These are phyloP conservation scores for Galerina marginata DNA, from an alignment of 768 basidiomycete genomes.

Conservation along the genomic window DNA sequence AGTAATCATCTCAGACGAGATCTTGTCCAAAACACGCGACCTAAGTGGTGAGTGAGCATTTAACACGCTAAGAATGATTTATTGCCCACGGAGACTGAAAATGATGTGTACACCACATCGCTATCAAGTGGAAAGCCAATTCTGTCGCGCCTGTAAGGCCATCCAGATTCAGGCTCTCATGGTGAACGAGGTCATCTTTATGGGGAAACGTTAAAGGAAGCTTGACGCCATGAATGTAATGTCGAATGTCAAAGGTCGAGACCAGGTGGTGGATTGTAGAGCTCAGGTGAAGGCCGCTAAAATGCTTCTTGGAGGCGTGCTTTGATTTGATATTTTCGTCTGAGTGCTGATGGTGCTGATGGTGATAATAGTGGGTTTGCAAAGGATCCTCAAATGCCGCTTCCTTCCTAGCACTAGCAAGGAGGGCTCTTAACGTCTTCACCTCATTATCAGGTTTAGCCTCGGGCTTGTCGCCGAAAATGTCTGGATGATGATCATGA, in stretches of 20 bases:
- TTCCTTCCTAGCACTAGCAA: neutral
- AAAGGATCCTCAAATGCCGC: neutral
- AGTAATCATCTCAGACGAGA: neutral
- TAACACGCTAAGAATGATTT: neutral
- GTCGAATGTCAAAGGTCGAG: neutral
- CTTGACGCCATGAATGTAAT: neutral
- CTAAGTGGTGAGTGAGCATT: neutral
- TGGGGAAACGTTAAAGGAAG: neutral
- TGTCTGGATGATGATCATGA: neutral
- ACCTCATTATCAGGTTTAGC: neutral
- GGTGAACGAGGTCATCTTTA: neutral
- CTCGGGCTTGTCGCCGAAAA: neutral
- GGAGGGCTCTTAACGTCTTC: neutral
- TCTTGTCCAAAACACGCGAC: neutral
- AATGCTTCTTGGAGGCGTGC: no score
- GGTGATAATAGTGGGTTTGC: no score
- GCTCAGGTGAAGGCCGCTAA: neutral
- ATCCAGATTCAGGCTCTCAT: neutral
- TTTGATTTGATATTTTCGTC: no score
- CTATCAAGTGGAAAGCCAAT: constrained; percentile 7
- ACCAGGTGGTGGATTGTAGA: neutral
- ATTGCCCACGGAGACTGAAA: constrained; percentile 9
- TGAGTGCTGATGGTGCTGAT: no score
- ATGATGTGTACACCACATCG: constrained; percentile 1
- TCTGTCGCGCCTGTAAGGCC: constrained; percentile 1